Conservation (phyloP, 148 eudicot genomes). For the Camellia lanceoleosa region DNA sequence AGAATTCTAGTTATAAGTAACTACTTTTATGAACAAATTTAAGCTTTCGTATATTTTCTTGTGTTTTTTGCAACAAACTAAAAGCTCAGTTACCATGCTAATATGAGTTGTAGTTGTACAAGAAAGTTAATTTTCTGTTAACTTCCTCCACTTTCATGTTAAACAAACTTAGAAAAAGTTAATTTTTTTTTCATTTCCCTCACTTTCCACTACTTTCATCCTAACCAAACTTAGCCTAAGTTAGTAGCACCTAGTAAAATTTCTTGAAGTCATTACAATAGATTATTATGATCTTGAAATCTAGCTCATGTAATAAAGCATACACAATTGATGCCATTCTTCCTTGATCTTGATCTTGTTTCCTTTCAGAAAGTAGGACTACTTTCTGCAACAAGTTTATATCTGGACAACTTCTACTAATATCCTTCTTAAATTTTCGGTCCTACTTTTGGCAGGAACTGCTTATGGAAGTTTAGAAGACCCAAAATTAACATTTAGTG, state of each 20-base stretch:
- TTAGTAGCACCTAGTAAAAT: background rate
- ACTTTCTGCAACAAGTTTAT: constrained; percentile 3
- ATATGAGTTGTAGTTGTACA: too few relatives aligned
- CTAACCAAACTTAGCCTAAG: too few relatives aligned
- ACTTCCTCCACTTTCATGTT: too few relatives aligned
- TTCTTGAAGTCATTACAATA: background rate
- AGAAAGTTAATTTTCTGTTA: too few relatives aligned
- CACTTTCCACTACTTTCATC: too few relatives aligned
- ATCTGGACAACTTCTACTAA: background rate
- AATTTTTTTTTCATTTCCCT: too few relatives aligned
- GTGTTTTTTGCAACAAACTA: too few relatives aligned
- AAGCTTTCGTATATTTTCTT: too few relatives aligned
- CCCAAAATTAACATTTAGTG: constrained; percentile 68
- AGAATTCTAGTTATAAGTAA: too few relatives aligned
- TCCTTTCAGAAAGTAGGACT: background rate
- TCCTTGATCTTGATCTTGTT: background rate
- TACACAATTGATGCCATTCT: background rate
- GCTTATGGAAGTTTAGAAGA: constrained; percentile 77
- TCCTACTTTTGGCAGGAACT: constrained; percentile 50
- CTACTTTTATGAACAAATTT: too few relatives aligned
- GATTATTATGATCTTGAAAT: background rate
- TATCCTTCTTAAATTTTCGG: constrained; percentile 1
- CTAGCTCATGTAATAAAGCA: background rate
- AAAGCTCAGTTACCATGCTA: too few relatives aligned
- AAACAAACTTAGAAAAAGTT: too few relatives aligned